These are phyloP conservation scores for Fusarium camptoceras DNA, from an alignment of 2,329 filamentous ascomycete species.

Conservation along the genomic window DNA sequence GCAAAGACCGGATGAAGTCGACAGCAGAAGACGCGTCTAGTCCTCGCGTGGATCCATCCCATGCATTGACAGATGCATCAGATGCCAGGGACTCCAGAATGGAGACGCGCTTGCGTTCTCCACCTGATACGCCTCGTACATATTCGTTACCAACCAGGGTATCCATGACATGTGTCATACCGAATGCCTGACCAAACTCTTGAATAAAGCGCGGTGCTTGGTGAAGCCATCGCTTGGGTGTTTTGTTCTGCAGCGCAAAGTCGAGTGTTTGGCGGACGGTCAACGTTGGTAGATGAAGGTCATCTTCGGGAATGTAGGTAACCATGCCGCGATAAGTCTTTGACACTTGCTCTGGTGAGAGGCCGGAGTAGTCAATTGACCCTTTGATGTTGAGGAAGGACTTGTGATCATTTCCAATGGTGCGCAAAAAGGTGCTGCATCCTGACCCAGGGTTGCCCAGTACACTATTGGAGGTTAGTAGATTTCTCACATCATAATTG, in stretches of 20 bases:
- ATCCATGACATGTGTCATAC: constrained; percentile 78
- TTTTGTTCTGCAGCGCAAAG: constrained; percentile 76
- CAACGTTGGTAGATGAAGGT: constrained; percentile 71
- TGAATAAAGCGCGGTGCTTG: constrained; percentile 76
- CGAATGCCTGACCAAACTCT: constrained; percentile 80
- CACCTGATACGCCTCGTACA: constrained; percentile 79
- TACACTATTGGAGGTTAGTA: not conserved
- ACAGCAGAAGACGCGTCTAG: constrained; percentile 82
- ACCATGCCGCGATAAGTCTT: constrained; percentile 67
- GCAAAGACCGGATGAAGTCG: constrained; percentile 77
- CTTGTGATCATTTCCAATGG: constrained; percentile 71
- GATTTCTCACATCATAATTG: no score
- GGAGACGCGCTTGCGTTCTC: constrained; percentile 82
- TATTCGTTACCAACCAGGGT: constrained; percentile 78
- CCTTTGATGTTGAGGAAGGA: constrained; percentile 70
- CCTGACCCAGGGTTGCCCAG: constrained; percentile 74
- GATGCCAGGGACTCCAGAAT: constrained; percentile 82
- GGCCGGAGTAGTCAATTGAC: constrained; percentile 65
- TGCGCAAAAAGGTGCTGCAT: constrained; percentile 77
- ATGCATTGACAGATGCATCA: constrained; percentile 77
- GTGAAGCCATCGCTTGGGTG: constrained; percentile 67
- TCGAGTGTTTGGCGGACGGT: constrained; percentile 77
- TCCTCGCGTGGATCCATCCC: constrained; percentile 83
- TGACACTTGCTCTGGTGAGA: constrained; percentile 59
- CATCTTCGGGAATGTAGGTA: constrained; percentile 78